A percentile compares a stretch with the other conserved stretches of the same genome.
phyloP scores from a whole-genome alignment of 148 eudicot species.

The Rhododendron kiyosumense region DNA sequence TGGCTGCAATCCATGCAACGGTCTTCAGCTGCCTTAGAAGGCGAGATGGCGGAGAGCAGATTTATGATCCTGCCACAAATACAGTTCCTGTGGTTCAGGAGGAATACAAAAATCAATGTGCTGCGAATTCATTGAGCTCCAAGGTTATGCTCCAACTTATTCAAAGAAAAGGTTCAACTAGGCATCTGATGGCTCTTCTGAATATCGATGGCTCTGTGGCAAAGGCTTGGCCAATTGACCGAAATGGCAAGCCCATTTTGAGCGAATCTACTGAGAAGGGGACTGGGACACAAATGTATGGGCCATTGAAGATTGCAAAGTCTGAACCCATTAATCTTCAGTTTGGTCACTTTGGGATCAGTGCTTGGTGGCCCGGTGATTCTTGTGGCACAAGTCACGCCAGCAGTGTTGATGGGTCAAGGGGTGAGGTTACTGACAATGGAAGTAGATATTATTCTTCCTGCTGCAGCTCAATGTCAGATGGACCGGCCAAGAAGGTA shows the following conservation, averaged over 20 bases:
- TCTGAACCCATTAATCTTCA: conserved; percentile 93
- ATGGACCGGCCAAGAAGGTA: conserved; percentile 91
- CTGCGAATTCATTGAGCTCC: conserved; percentile 84
- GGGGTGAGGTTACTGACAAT: conserved; percentile 64
- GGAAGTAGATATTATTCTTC: conserved; percentile 78
- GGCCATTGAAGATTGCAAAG: conserved; percentile 65
- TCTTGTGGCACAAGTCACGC: conserved; percentile 81
- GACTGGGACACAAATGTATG: conserved; percentile 64
- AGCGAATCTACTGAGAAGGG: conserved; percentile 40
- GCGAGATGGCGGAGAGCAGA: conserved; percentile 75
- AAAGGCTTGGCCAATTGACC: conserved; percentile 91
- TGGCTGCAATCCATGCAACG: conserved; percentile 93
- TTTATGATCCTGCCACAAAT: conserved; percentile 71
- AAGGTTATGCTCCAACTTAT: conserved; percentile 95
- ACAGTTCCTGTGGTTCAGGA: conserved; percentile 63
- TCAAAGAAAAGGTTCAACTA: conserved; percentile 82
- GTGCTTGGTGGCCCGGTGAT: conserved; percentile 98
- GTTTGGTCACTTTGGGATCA: conserved; percentile 94
- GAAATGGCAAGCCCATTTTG: conserved; percentile 42
- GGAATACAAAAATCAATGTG: conserved; percentile 80
- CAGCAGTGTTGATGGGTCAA: conserved; percentile 81
- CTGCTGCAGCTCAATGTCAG: conserved; percentile 76
- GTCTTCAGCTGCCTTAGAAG: conserved; percentile 81
- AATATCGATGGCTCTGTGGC: conserved; percentile 93
- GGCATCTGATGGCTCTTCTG: conserved; percentile 93